phyloP scores from a whole-genome alignment of 2,329 filamentous ascomycete genomes.

The Cercospora zeae-maydis region DNA sequence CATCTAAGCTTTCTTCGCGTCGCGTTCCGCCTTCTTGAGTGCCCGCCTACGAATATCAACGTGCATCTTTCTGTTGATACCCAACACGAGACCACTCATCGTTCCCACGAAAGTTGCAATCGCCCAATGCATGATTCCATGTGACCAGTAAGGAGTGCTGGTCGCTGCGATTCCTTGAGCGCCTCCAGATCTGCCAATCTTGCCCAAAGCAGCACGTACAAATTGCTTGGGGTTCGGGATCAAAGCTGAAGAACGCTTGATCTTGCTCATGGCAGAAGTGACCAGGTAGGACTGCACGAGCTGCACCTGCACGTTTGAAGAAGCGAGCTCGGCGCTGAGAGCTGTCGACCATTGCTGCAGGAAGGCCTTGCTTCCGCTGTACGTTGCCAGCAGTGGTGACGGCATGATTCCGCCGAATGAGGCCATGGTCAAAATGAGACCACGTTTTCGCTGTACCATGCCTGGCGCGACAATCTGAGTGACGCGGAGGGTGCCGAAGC shows the following conservation, averaged over 20 bases:
- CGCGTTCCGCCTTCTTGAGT: slow-evolving; percentile 76
- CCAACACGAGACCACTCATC: slow-evolving; percentile 55
- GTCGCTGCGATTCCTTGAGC: slow-evolving; percentile 77
- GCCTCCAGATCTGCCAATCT: slow-evolving; percentile 73
- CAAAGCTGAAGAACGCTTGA: slow-evolving; percentile 70
- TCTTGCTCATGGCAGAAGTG: slow-evolving; percentile 95
- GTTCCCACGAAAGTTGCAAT: slow-evolving; percentile 60
- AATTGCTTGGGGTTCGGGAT: slow-evolving; percentile 81
- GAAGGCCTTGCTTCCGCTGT: slow-evolving; percentile 97
- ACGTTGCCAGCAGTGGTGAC: slow-evolving; percentile 88
- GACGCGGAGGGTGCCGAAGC: slow-evolving; percentile 79
- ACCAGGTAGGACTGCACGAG: slow-evolving; percentile 89
- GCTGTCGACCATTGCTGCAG: slow-evolving; percentile 93
- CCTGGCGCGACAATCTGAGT: slow-evolving; percentile 81
- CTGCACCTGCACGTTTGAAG: slow-evolving; percentile 81
- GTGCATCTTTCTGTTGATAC: slow-evolving; percentile 69
- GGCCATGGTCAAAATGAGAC: slow-evolving; percentile 93
- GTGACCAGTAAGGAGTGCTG: slow-evolving; percentile 89
- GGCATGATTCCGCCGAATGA: slow-evolving; percentile 92
- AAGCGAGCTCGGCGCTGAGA: slow-evolving; percentile 75
- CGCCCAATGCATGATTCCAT: slow-evolving; percentile 83
- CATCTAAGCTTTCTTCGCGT: slow-evolving; percentile 62
- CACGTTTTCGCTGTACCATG: slow-evolving; percentile 78
- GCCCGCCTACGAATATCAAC: slow-evolving; percentile 77
- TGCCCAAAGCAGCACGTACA: slow-evolving; percentile 71